A percentile compares a stretch with the other conserved stretches of the same genome.
phyloP scores from a whole-genome alignment of 306 rosid species.

The Prunus salicina region DNA sequence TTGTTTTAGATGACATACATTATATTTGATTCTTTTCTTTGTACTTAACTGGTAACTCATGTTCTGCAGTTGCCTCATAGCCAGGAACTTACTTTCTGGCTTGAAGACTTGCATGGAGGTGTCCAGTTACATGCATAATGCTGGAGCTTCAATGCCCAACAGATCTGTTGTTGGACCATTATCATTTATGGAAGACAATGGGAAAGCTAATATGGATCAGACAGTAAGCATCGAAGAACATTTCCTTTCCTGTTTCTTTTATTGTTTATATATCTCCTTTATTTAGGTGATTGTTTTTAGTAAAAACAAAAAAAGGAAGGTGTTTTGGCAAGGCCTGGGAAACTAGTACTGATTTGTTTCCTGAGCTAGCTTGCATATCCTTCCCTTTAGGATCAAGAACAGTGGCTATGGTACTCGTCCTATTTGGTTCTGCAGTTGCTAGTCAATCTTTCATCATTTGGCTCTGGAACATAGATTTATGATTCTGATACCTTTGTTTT shows the following conservation, averaged over 20 bases:
- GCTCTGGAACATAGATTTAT: constrained; percentile 19
- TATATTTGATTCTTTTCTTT: constrained; percentile 1
- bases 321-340: not conserved
- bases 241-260: not conserved
- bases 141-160: constrained; percentile 54
- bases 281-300: not conserved
- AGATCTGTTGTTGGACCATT: constrained; percentile 45
- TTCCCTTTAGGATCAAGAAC: not conserved
- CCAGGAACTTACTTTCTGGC: constrained; percentile 96
- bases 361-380: not conserved
- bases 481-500: not conserved
- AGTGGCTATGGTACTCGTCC: not conserved
- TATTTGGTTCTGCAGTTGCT: not conserved
- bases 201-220: constrained; percentile 54
- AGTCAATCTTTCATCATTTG: constrained; percentile 1
- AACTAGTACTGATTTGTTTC: not conserved
- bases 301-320: not conserved
- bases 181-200: constrained; percentile 52
- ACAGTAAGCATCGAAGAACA: constrained; percentile 40
- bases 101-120: constrained; percentile 86
- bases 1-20: not conserved
- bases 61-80: constrained; percentile 87
- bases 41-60: constrained; percentile 28
- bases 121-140: constrained; percentile 69
- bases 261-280: not conserved